phyloP scores from a whole-genome alignment of 257 asterid genomes.

The Solanum medicagineum region DNA sequence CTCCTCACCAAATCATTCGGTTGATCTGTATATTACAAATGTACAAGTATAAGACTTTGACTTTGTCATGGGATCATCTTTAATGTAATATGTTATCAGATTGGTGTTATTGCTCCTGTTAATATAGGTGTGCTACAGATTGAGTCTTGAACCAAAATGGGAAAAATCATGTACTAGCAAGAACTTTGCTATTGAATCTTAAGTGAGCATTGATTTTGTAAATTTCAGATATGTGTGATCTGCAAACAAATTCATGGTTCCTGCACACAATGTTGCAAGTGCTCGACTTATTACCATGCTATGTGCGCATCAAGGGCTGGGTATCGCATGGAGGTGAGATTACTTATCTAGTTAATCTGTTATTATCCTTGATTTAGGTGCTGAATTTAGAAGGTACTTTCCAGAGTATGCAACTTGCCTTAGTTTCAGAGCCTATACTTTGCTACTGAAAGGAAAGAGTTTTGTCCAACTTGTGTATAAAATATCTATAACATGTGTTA shows the following conservation, averaged over 20 bases:
- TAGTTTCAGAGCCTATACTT: not conserved
- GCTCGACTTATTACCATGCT: constrained; percentile 93
- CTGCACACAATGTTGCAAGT: constrained; percentile 91
- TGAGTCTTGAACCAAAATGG: not conserved
- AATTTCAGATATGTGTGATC: constrained; percentile 85
- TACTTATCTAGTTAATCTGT: not conserved
- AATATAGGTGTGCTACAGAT: not conserved
- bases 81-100: not conserved
- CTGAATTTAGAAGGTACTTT: not conserved
- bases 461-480: not conserved
- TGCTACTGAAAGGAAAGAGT: not conserved
- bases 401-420: not conserved
- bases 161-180: not conserved
- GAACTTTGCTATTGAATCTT: not conserved
- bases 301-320: constrained; percentile 97
- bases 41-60: not conserved
- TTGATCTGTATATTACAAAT: constrained; percentile 1
- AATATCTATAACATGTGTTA: not conserved
- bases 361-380: not conserved
- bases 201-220: not conserved
- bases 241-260: constrained; percentile 99
- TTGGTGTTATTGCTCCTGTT: not conserved
- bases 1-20: not conserved
- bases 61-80: not conserved
- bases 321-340: constrained; percentile 91